Evolutionary conservation across 345 rosid genomes (phyloP).

Genomic region (Lumnitzera racemosa): DNA sequence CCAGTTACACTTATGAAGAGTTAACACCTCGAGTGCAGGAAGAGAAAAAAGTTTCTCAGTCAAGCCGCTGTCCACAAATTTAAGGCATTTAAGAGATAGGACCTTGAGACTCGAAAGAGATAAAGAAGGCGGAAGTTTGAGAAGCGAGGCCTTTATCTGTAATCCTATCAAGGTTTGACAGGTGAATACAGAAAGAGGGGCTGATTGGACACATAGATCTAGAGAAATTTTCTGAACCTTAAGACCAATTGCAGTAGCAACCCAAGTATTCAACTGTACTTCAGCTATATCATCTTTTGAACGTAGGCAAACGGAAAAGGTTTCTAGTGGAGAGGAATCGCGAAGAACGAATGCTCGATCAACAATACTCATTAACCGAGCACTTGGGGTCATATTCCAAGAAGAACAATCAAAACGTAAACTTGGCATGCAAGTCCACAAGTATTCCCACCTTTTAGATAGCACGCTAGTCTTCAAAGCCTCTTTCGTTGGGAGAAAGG

Average conservation of each 20-base stretch:
- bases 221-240: slow-evolving; percentile 1
- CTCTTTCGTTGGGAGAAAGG: slow-evolving; percentile 10
- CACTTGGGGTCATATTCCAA: background rate
- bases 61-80: background rate
- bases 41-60: background rate
- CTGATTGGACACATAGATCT: background rate
- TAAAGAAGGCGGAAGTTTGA: slow-evolving; percentile 1
- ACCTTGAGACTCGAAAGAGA: slow-evolving; percentile 11
- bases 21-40: background rate
- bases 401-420: background rate
- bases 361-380: slow-evolving; percentile 6
- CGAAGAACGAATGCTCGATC: slow-evolving; percentile 4
- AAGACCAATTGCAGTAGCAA: slow-evolving; percentile 1
- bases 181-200: slow-evolving; percentile 4
- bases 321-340: background rate
- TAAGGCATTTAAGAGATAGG: background rate
- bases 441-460: slow-evolving; percentile 7
- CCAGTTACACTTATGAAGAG: background rate
- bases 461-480: slow-evolving; percentile 4
- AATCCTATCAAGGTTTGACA: slow-evolving; percentile 3
- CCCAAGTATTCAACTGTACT: slow-evolving; percentile 2
- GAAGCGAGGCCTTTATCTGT: background rate
- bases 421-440: slow-evolving; percentile 3
- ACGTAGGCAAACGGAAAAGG: background rate
- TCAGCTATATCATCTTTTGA: background rate